Evolutionary conservation across 1,284 basidiomycete species (phyloP).

Genomic region (Sanguinoderma infundibulare): DNA sequence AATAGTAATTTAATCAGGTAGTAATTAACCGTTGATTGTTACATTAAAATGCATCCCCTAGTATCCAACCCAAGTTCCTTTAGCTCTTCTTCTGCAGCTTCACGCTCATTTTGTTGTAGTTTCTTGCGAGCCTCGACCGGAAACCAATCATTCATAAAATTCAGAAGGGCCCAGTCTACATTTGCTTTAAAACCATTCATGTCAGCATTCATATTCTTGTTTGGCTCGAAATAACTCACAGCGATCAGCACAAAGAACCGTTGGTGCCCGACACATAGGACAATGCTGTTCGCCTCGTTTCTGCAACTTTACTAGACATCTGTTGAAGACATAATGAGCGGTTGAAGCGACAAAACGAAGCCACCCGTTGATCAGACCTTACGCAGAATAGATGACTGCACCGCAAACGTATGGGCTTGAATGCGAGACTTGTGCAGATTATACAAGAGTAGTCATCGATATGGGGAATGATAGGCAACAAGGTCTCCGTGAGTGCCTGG

Average conservation of each 20-base stretch:
- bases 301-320: constrained; percentile 95
- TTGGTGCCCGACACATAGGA: constrained; percentile 84
- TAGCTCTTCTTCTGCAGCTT: constrained; percentile 76
- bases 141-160: constrained; percentile 95
- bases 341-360: background rate
- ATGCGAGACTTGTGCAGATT: constrained; percentile 85
- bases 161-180: constrained; percentile 80
- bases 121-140: constrained; percentile 85
- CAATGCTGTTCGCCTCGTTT: constrained; percentile 81
- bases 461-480: constrained; percentile 84
- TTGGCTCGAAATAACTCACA: constrained; percentile 49
- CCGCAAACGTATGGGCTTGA: constrained; percentile 84
- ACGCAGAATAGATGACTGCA: constrained; percentile 96
- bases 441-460: constrained; percentile 81
- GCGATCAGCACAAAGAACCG: constrained; percentile 77
- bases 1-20: too few relatives aligned
- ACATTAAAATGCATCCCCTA: constrained; percentile 38
- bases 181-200: constrained; percentile 63
- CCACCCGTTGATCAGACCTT: constrained; percentile 41
- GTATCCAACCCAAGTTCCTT: constrained; percentile 61
- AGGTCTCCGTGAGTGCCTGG: constrained; percentile 83
- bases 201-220: background rate
- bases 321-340: constrained; percentile 23
- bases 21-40: too few relatives aligned
- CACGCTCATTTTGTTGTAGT: constrained; percentile 76